Percentiles rank a stretch among this genome's conserved stretches.
Evolutionary conservation across 2,329 filamentous ascomycete species (phyloP).

Genomic region (Colletotrichum sp.): DNA sequence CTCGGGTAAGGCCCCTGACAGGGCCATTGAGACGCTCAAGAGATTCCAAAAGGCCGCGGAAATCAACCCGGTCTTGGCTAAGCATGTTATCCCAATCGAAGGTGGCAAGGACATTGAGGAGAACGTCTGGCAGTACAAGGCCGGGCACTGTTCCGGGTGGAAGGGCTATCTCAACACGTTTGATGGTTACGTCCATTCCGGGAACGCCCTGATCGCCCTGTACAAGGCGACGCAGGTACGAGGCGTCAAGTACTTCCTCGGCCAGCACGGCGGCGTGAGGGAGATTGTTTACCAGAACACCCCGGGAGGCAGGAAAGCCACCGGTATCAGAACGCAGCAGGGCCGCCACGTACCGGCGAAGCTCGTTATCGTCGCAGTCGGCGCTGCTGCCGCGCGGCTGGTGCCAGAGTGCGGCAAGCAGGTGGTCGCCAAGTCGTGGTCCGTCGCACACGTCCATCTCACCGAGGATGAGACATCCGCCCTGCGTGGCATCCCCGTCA

Average conservation of each 20-base stretch:
- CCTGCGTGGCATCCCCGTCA: slow-evolving; percentile 64
- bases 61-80: slow-evolving; percentile 34
- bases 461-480: slow-evolving; percentile 57
- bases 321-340: background rate
- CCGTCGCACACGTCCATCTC: slow-evolving; percentile 64
- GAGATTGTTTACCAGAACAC: slow-evolving; percentile 28
- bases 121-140: slow-evolving; percentile 50
- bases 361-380: slow-evolving; percentile 55
- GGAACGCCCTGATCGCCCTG: slow-evolving; percentile 53
- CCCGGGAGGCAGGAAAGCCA: background rate
- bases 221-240: slow-evolving; percentile 43
- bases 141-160: slow-evolving; percentile 55
- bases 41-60: slow-evolving; percentile 45
- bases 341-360: slow-evolving; percentile 21
- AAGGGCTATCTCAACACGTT: slow-evolving; percentile 63
- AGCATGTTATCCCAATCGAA: slow-evolving; percentile 31
- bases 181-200: slow-evolving; percentile 63
- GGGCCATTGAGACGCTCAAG: slow-evolving; percentile 51
- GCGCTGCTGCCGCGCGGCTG: slow-evolving; percentile 53
- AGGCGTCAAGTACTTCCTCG: slow-evolving; percentile 43
- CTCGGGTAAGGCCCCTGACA: slow-evolving; percentile 50
- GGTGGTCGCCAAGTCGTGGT: slow-evolving; percentile 62
- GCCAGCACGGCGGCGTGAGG: slow-evolving; percentile 29
- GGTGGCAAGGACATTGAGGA: slow-evolving; percentile 43
- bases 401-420: slow-evolving; percentile 53